These are phyloP conservation scores for Penicillium corylophilum DNA, from an alignment of 2,329 filamentous ascomycete genomes.

Conservation along the genomic window DNA sequence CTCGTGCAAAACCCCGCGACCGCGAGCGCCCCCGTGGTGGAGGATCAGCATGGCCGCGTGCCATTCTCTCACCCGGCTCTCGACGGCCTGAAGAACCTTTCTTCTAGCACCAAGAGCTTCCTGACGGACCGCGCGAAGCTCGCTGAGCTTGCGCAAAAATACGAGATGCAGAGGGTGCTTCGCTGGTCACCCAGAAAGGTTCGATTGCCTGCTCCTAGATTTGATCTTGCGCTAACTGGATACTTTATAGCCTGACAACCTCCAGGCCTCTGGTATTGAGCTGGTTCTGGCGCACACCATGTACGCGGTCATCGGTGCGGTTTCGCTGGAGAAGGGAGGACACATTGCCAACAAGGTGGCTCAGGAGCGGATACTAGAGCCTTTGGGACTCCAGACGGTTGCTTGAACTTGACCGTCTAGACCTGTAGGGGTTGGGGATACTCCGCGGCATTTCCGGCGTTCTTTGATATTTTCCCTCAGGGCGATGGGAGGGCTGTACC, in stretches of 20 bases:
- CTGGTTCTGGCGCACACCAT: conserved; percentile 74
- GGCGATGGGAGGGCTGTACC: conserved; percentile 20
- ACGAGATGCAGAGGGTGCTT: conserved; percentile 72
- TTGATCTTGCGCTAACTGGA: conserved; percentile 1
- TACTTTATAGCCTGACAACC: conserved; percentile 58
- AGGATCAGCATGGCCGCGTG: conserved; percentile 57
- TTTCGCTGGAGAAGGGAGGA: conserved; percentile 84
- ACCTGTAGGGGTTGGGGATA: conserved; percentile 20
- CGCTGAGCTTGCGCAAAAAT: conserved; percentile 64
- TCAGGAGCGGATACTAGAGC: conserved; percentile 70
- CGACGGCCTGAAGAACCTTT: conserved; percentile 71
- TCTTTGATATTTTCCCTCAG: conserved; percentile 23
- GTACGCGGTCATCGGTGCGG: conserved; percentile 82
- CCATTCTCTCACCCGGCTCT: conserved; percentile 72
- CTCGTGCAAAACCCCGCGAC: conserved; percentile 53
- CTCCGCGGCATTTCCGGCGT: conserved; percentile 40
- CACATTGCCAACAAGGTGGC: conserved; percentile 72
- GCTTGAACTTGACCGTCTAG: conserved; percentile 15
- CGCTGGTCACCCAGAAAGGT: conserved; percentile 88
- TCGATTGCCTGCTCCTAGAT: conserved; percentile 33
- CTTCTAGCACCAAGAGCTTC: conserved; percentile 57
- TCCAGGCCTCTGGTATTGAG: conserved; percentile 70
- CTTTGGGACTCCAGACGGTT: conserved; percentile 42
- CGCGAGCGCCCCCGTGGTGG: conserved; percentile 28
- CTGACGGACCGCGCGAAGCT: conserved; percentile 66